phyloP scores from a whole-genome alignment of 2,329 filamentous ascomycete genomes.

The Pseudogymnoascus sp. region DNA sequence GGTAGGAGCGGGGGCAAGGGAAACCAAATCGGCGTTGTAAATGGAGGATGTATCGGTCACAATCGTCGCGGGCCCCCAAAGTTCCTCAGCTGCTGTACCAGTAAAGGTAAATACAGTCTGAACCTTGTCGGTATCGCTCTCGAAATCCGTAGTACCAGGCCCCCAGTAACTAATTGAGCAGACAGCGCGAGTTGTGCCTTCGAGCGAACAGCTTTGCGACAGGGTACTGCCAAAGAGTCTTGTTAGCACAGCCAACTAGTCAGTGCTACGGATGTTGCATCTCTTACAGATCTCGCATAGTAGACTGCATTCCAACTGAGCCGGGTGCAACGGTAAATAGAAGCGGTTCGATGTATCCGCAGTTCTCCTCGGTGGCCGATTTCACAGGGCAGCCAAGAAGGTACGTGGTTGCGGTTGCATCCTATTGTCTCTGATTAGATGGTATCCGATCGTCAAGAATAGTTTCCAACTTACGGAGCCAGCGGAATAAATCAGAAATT shows the following conservation, averaged over 20 bases:
- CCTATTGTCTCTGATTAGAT: neutral
- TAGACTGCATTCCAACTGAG: neutral
- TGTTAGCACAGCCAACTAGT: neutral
- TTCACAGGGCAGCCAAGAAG: neutral
- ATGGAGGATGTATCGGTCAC: neutral
- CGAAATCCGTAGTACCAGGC: neutral
- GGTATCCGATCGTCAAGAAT: neutral
- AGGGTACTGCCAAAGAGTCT: neutral
- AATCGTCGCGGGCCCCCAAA: neutral
- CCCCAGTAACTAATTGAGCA: neutral
- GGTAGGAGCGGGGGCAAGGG: neutral
- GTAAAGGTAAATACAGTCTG: neutral
- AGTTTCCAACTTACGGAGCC: neutral
- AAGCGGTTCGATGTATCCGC: neutral
- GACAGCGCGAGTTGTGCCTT: neutral
- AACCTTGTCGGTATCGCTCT: neutral
- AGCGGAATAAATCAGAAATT: neutral
- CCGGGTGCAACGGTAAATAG: neutral
- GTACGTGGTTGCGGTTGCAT: neutral
- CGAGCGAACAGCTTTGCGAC: neutral
- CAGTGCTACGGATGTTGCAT: neutral
- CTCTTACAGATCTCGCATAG: neutral
- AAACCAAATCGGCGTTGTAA: neutral
- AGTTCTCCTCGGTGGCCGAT: neutral
- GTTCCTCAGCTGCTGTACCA: neutral